A percentile compares a stretch with the other conserved stretches of the same genome.
phyloP scores from a whole-genome alignment of 2,329 filamentous ascomycete species.

The Ampelomyces quisqualis region DNA sequence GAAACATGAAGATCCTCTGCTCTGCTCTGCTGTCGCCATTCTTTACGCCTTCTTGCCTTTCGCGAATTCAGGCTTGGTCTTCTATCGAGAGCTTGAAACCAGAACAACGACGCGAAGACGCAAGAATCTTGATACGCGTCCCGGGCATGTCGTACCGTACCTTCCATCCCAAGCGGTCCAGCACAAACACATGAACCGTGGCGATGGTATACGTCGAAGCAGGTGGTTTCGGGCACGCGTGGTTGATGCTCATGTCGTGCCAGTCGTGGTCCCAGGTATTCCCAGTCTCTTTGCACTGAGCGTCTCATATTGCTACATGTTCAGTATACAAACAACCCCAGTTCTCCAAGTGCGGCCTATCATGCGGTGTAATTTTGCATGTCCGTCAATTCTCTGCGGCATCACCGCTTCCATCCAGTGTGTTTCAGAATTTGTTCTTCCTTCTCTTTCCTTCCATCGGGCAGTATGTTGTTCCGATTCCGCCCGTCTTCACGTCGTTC shows the following conservation, averaged over 20 bases:
- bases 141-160: no score
- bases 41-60: constrained; percentile 22
- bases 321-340: constrained; percentile 1
- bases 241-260: background rate
- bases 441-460: constrained; percentile 31
- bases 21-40: constrained; percentile 17
- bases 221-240: background rate
- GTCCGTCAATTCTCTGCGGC: background rate
- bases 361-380: constrained; percentile 4
- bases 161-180: no score
- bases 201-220: background rate
- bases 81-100: constrained; percentile 8
- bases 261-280: no score
- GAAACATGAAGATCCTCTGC: constrained; percentile 20
- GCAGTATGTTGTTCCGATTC: constrained; percentile 16
- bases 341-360: background rate
- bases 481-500: constrained; percentile 19
- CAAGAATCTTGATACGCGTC: background rate
- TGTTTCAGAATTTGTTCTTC: constrained; percentile 31
- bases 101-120: constrained; percentile 3
- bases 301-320: constrained; percentile 2
- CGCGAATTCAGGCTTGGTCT: constrained; percentile 16
- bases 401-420: constrained; percentile 29
- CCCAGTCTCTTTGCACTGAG: no score
- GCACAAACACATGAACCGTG: background rate